Conservation (phyloP, 2,329 filamentous ascomycete species). For the Dothiorella sarmentorum region DNA sequence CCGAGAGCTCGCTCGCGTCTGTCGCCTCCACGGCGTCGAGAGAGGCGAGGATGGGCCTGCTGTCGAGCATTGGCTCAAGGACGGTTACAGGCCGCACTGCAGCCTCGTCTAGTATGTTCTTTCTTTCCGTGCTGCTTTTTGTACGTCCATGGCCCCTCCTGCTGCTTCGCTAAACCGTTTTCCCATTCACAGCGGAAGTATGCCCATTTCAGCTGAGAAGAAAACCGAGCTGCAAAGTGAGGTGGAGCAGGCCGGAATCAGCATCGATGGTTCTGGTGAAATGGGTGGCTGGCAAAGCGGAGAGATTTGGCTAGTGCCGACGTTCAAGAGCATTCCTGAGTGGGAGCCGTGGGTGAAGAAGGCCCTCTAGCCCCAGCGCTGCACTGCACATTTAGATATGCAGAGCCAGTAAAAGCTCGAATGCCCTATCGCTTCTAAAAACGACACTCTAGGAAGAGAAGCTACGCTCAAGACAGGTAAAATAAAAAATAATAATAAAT, state of each 20-base stretch:
- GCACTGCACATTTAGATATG: too few species aligned
- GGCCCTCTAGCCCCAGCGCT: neutral
- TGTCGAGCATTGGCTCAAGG: slow-evolving; percentile 30
- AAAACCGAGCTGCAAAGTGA: slow-evolving; percentile 26
- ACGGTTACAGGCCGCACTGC: slow-evolving; percentile 38
- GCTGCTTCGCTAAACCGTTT: neutral
- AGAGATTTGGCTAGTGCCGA: slow-evolving; percentile 39
- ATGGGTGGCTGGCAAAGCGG: slow-evolving; percentile 35
- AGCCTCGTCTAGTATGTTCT: slow-evolving; percentile 42
- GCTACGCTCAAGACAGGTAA: too few species aligned
- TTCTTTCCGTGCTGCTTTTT: too few species aligned
- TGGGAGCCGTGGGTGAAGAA: slow-evolving; percentile 28
- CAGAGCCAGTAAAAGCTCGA: neutral
- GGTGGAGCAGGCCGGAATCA: slow-evolving; percentile 26
- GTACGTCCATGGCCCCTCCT: too few species aligned
- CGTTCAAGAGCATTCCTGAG: slow-evolving; percentile 34
- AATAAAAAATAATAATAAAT: too few species aligned
- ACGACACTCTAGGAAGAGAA: too few species aligned
- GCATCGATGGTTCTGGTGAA: slow-evolving; percentile 24
- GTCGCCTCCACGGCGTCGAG: slow-evolving; percentile 29
- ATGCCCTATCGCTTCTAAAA: too few species aligned
- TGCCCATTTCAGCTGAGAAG: slow-evolving; percentile 22
- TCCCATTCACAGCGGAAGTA: neutral
- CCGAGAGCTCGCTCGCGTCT: slow-evolving; percentile 28
- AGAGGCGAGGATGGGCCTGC: slow-evolving; percentile 24